Evolutionary conservation across 176 grass and related monocot species (phyloP).

Genomic region (Neostapfia colusana): DNA sequence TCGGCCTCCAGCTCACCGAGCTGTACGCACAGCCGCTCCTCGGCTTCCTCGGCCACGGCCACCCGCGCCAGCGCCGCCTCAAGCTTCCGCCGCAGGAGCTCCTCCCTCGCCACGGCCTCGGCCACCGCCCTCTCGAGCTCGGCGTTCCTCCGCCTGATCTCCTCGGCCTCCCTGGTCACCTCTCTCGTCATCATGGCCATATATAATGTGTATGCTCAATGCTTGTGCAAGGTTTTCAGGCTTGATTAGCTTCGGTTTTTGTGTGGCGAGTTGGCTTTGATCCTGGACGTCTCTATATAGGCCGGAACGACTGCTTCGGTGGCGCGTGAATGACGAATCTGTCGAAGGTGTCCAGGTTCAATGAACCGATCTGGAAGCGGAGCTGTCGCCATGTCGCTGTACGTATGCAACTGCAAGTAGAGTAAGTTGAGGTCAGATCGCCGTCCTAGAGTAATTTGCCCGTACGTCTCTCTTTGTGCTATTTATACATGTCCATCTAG

Average conservation of each 20-base stretch:
- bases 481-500: neutral
- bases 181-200: neutral
- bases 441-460: neutral
- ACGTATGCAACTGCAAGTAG: neutral
- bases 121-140: constrained; percentile 62
- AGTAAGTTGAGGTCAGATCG: constrained; percentile 22
- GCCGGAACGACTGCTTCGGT: neutral
- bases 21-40: constrained; percentile 75
- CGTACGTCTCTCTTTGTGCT: neutral
- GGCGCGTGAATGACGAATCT: neutral
- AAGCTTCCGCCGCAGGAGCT: constrained; percentile 56
- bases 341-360: constrained; percentile 44
- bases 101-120: constrained; percentile 56
- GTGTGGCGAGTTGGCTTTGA: neutral
- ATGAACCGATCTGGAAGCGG: neutral
- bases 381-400: constrained; percentile 9
- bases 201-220: neutral
- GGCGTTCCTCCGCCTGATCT: constrained; percentile 51
- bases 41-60: constrained; percentile 62
- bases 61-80: constrained; percentile 55
- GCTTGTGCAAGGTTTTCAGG: neutral
- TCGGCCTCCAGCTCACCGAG: constrained; percentile 82
- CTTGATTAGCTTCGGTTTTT: neutral
- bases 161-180: constrained; percentile 37
- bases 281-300: constrained; percentile 32